Evolutionary conservation across 1,284 basidiomycete species (phyloP).

Genomic region (Heterobasidion irregulare): DNA sequence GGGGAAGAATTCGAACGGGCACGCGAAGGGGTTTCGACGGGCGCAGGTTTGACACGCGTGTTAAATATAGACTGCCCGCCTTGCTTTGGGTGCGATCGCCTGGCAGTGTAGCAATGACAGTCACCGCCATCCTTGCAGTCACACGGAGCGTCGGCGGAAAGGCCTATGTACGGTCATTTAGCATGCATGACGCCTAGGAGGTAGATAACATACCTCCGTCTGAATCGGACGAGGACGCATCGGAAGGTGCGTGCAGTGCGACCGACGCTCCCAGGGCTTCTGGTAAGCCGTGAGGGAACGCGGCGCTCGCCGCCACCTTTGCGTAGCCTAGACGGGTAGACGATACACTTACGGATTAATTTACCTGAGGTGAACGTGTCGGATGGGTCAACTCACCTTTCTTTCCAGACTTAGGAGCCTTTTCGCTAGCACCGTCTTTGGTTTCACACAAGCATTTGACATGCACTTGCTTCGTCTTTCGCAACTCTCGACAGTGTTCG

Average conservation of each 20-base stretch:
- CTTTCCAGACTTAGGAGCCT: slow-evolving; percentile 27
- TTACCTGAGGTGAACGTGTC: slow-evolving; percentile 5
- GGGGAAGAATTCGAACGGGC: slow-evolving; percentile 7
- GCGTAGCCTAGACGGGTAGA: slow-evolving; percentile 31
- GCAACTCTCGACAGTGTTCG: slow-evolving; percentile 65
- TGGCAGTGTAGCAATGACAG: slow-evolving; percentile 25
- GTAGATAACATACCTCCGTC: slow-evolving; percentile 32
- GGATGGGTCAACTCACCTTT: slow-evolving; percentile 42
- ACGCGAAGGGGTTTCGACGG: slow-evolving; percentile 20
- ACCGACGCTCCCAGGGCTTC: slow-evolving; percentile 56
- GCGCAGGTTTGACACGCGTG: slow-evolving; percentile 4
- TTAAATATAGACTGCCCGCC: slow-evolving; percentile 3
- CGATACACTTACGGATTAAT: slow-evolving; percentile 39
- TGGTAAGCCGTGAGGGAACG: slow-evolving; percentile 65
- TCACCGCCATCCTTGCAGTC: slow-evolving; percentile 35
- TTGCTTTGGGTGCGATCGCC: slow-evolving; percentile 4
- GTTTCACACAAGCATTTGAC: slow-evolving; percentile 54
- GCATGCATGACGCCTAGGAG: not conserved
- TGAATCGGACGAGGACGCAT: slow-evolving; percentile 34
- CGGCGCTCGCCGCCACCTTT: slow-evolving; percentile 55
- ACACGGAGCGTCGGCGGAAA: slow-evolving; percentile 4
- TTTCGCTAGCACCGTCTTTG: slow-evolving; percentile 14
- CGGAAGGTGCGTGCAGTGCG: slow-evolving; percentile 31
- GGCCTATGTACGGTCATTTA: not conserved
- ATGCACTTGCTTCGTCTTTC: slow-evolving; percentile 69